Conservation (phyloP, 148 eudicot genomes). For the Hydrangea macrophylla region DNA sequence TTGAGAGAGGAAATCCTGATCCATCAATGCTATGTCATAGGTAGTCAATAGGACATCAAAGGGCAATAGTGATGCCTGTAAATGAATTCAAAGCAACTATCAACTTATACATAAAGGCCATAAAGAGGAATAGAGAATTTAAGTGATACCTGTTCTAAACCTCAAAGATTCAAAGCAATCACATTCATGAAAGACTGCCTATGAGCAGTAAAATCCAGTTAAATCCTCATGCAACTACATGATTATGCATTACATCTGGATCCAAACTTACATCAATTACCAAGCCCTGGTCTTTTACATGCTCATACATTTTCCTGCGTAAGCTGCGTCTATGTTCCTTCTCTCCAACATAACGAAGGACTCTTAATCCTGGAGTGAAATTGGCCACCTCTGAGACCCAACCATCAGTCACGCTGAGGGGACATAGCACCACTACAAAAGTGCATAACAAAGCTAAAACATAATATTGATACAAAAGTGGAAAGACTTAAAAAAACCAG, state of each 20-base stretch:
- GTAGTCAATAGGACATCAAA: conserved; percentile 93
- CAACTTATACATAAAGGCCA: not conserved
- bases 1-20: conserved; percentile 90
- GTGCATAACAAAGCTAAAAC: not conserved
- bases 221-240: not conserved
- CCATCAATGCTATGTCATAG: conserved; percentile 85
- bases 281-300: conserved; percentile 39
- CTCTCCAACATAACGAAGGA: conserved; percentile 73
- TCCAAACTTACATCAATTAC: conserved; percentile 53
- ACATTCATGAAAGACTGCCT: not conserved
- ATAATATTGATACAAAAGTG: conserved; percentile 1
- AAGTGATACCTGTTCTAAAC: not conserved
- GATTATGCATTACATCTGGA: not conserved
- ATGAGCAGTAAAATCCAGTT: not conserved
- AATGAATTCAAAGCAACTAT: conserved; percentile 10
- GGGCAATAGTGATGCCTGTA: conserved; percentile 54
- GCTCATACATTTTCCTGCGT: conserved; percentile 55
- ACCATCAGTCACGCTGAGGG: conserved; percentile 88
- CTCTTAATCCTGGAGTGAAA: conserved; percentile 61
- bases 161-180: conserved; percentile 5
- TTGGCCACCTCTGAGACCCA: conserved; percentile 86
- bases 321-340: conserved; percentile 65
- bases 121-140: not conserved
- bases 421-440: conserved; percentile 90
- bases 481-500: conserved; percentile 6